Evolutionary conservation across 164 flowering plant genomes (phyloP).

Genomic region (Vitis rotundifolia): DNA sequence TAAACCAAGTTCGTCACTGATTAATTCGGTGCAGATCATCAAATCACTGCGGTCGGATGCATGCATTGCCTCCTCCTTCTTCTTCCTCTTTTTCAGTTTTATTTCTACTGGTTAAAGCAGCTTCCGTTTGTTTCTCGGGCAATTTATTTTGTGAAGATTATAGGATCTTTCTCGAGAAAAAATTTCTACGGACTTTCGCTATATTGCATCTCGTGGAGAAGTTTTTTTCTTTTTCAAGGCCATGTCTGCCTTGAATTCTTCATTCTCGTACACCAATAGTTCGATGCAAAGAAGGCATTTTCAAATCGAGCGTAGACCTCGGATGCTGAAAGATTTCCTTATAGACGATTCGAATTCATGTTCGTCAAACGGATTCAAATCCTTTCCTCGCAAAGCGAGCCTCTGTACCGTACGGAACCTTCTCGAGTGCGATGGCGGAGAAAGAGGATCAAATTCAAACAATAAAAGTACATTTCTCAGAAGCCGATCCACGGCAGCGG

Average conservation of each 20-base stretch:
- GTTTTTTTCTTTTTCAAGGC: background rate
- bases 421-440: background rate
- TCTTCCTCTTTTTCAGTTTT: too few species aligned
- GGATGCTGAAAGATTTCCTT: conserved; percentile 40
- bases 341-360: conserved; percentile 14
- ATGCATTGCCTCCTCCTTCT: too few species aligned
- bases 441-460: background rate
- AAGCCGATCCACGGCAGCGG: conserved; percentile 24
- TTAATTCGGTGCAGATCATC: too few species aligned
- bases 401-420: background rate
- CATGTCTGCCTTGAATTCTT: background rate
- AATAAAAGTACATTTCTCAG: conserved; percentile 4
- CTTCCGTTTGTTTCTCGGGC: too few species aligned
- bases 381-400: conserved; percentile 14
- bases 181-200: too few species aligned
- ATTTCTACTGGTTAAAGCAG: too few species aligned
- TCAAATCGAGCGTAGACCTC: conserved; percentile 16
- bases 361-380: conserved; percentile 26
- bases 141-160: too few species aligned
- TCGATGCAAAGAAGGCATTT: conserved; percentile 5
- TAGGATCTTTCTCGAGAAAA: too few species aligned
- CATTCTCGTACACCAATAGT: background rate
- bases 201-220: too few species aligned
- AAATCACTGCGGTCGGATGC: too few species aligned
- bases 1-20: too few species aligned